These are phyloP conservation scores for Mycena rebaudengoi DNA, from an alignment of 768 basidiomycete genomes.

Conservation along the genomic window DNA sequence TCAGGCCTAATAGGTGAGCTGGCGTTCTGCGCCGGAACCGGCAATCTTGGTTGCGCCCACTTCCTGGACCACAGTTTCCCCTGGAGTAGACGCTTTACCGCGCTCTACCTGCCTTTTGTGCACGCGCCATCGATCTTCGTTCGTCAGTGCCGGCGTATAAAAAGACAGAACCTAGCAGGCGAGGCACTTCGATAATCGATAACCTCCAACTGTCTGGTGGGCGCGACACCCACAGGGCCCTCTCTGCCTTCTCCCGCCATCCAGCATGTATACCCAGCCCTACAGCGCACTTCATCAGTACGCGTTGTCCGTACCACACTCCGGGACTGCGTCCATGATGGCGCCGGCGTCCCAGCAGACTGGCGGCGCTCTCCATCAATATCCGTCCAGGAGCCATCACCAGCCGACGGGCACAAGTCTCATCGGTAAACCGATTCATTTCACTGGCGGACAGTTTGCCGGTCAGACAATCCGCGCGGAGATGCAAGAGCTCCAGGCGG, in stretches of 20 bases:
- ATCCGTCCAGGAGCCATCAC: neutral
- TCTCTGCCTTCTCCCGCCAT: neutral
- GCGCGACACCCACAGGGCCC: constrained; percentile 7
- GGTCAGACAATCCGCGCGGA: constrained; percentile 65
- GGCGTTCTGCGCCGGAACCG: neutral
- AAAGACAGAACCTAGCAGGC: constrained; percentile 13
- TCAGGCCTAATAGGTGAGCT: constrained; percentile 4
- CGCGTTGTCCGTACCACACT: constrained; percentile 13
- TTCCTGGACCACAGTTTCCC: constrained; percentile 19
- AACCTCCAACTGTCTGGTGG: neutral
- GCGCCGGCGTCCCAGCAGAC: constrained; percentile 16
- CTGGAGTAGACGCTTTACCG: neutral
- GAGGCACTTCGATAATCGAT: constrained; percentile 16
- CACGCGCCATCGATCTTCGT: constrained; percentile 4
- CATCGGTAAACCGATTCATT: constrained; percentile 63
- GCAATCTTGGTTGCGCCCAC: constrained; percentile 6
- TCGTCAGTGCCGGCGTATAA: constrained; percentile 4
- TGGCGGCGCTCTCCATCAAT: constrained; percentile 12
- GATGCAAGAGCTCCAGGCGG: constrained; percentile 68
- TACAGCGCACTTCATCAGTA: constrained; percentile 13
- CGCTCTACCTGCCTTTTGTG: constrained; percentile 11
- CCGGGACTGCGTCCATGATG: constrained; percentile 23
- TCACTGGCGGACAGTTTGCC: constrained; percentile 66
- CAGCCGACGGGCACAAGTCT: constrained; percentile 20
- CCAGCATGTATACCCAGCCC: constrained; percentile 1